Base-by-base conservation (phyloP, 495 filamentous ascomycete species). In the Hypoxylon fragiforme region DNA sequence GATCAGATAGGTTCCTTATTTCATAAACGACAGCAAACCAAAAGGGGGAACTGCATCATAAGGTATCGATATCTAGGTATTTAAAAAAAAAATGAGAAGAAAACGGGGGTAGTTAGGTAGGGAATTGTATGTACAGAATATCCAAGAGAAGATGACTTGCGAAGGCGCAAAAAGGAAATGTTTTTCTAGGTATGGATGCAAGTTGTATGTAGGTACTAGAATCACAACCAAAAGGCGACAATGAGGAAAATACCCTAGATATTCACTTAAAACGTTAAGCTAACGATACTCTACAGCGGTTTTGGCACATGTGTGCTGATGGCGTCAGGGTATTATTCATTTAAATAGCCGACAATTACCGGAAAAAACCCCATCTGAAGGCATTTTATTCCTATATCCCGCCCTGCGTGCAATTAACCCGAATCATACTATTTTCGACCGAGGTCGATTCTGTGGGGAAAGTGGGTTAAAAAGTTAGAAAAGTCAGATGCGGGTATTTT, bases 21-120 rank as follows among this genome's bases (percentile, higher is more conserved):
- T 61, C 21, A 49, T 46, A 31, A 54, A 46, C 13, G 31, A 39
- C 31, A 16, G 30, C 44, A 22, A 42, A 32, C 12, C 14, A 35
- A 19, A 16, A 44, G 42, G 37, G 15, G n/a, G n/a, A n/a, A n/a
- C n/a, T 15, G 18, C 14, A 28, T 28, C 24, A 28, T 28, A 28
- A 4, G 9, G 9, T 28, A 9, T 4, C 24, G 24, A 9, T 28
- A 28, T 28, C 4, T 28, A 28, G 24, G 24, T 28, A 28, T 4
- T n/a, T n/a, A n/a, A n/a, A n/a, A n/a, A n/a, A n/a, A n/a, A n/a
- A n/a, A n/a, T n/a, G n/a, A n/a, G n/a, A n/a, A n/a, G n/a, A n/a
- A n/a, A n/a, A n/a, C n/a, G n/a, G n/a, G n/a, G n/a, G n/a, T n/a
- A n/a, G n/a, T n/a, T n/a, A n/a, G n/a, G n/a, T n/a, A n/a, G n/a